Percentiles rank a stretch among this genome's conserved stretches.
Conservation (phyloP, 306 rosid species). For the Cucurbita argyrosperma region DNA sequence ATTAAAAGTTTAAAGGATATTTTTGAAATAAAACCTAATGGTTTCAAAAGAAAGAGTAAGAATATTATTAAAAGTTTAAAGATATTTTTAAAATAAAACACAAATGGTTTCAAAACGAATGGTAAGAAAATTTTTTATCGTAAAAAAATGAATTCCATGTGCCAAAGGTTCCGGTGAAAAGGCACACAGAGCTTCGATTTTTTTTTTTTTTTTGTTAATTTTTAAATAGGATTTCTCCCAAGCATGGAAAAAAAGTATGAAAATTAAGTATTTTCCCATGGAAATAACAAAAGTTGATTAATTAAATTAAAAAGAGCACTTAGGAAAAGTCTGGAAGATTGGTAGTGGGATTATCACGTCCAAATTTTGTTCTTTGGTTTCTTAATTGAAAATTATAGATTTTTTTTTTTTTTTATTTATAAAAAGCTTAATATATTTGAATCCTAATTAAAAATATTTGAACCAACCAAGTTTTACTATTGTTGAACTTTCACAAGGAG, state of each 20-base stretch:
- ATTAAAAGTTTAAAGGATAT: no score
- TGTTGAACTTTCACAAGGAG: background rate
- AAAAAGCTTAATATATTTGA: background rate
- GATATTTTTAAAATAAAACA: no score
- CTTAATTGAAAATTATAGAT: background rate
- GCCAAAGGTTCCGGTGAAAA: background rate
- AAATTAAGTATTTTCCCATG: background rate
- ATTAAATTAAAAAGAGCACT: background rate
- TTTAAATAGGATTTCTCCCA: background rate
- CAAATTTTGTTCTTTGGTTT: background rate
- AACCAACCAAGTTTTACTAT: background rate
- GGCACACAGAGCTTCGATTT: background rate
- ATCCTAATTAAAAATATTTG: background rate
- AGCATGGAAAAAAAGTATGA: background rate
- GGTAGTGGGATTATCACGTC: background rate
- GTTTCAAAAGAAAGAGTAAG: no score
- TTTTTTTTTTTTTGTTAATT: no score
- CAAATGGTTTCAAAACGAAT: no score
- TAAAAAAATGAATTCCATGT: background rate
- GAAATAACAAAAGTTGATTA: background rate
- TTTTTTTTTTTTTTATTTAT: background rate
- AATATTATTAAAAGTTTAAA: no score
- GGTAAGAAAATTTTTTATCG: no score
- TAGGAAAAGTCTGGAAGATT: background rate
- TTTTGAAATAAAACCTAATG: no score